Evolutionary conservation across 2,329 filamentous ascomycete species (phyloP).

Genomic region (Epichloe amarillans): DNA sequence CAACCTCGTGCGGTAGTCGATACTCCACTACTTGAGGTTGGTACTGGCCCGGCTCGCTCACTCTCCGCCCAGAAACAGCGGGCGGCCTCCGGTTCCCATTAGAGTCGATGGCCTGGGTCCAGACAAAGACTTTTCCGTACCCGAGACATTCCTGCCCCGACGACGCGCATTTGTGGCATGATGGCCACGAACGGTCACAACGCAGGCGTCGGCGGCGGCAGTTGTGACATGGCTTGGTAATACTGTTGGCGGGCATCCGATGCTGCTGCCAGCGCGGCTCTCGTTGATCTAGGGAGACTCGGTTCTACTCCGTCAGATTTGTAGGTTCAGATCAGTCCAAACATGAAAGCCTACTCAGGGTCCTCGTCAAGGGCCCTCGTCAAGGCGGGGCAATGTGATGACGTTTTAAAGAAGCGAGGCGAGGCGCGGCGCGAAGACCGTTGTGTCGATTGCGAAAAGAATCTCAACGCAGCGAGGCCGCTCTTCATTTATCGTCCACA

Average conservation of each 20-base stretch:
- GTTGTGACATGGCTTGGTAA: slow-evolving; percentile 42
- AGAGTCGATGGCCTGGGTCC: slow-evolving; percentile 40
- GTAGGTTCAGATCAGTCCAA: neutral
- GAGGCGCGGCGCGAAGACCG: neutral
- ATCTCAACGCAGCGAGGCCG: neutral
- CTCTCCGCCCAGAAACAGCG: slow-evolving; percentile 10
- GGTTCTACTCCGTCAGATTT: neutral
- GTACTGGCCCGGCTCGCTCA: neutral
- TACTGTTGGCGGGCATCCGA: slow-evolving; percentile 21
- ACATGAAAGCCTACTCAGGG: neutral
- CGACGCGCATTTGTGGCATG: slow-evolving; percentile 44
- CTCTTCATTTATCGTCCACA: neutral
- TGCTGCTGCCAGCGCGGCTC: neutral
- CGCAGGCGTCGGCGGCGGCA: slow-evolving; percentile 47
- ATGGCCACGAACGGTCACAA: slow-evolving; percentile 46
- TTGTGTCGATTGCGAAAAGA: neutral
- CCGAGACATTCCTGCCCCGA: slow-evolving; percentile 46
- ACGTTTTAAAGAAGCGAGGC: neutral
- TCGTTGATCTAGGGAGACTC: neutral
- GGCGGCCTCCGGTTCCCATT: slow-evolving; percentile 30
- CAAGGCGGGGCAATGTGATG: neutral
- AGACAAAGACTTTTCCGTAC: slow-evolving; percentile 47
- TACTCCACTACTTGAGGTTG: neutral
- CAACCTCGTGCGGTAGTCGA: neutral
- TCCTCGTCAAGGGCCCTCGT: neutral